phyloP scores from a whole-genome alignment of 345 rosid species.

The Toxicodendron radicans region DNA sequence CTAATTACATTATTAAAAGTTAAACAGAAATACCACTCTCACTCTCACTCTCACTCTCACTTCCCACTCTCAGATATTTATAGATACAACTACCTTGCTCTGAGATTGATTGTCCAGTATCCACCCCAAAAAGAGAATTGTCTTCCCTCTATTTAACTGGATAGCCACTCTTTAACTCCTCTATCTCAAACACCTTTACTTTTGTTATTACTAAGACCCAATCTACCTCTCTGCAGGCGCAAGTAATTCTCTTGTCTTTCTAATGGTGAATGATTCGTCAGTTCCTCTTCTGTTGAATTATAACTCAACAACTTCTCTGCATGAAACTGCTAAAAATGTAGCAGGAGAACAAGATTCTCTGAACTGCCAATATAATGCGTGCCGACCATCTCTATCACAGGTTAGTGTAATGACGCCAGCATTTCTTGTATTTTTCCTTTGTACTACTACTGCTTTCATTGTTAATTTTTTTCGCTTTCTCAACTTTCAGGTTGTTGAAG shows the following conservation, averaged over 20 bases:
- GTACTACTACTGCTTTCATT: not conserved
- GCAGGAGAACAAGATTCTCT: slow-evolving; percentile 18
- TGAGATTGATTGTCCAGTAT: not conserved
- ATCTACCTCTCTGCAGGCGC: not conserved
- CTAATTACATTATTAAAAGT: not conserved
- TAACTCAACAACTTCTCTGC: slow-evolving; percentile 1
- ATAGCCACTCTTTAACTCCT: no score
- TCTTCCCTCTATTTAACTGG: not conserved
- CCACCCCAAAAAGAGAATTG: not conserved
- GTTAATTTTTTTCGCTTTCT: not conserved
- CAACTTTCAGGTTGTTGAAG: slow-evolving; percentile 41
- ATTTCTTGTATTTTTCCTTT: not conserved
- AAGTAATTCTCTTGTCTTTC: not conserved
- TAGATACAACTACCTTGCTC: not conserved
- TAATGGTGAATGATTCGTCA: slow-evolving; percentile 25
- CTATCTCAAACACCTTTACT: not conserved
- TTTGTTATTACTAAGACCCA: not conserved
- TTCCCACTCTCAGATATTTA: no score
- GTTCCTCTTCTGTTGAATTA: slow-evolving; percentile 30
- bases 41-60: no score
- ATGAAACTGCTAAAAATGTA: slow-evolving; percentile 19
- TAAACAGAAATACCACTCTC: no score
- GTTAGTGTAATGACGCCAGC: slow-evolving; percentile 14
- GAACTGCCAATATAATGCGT: slow-evolving; percentile 14
- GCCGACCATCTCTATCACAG: slow-evolving; percentile 36